Conservation (phyloP, 768 basidiomycete species). For the Fibroporia radiculosa region DNA sequence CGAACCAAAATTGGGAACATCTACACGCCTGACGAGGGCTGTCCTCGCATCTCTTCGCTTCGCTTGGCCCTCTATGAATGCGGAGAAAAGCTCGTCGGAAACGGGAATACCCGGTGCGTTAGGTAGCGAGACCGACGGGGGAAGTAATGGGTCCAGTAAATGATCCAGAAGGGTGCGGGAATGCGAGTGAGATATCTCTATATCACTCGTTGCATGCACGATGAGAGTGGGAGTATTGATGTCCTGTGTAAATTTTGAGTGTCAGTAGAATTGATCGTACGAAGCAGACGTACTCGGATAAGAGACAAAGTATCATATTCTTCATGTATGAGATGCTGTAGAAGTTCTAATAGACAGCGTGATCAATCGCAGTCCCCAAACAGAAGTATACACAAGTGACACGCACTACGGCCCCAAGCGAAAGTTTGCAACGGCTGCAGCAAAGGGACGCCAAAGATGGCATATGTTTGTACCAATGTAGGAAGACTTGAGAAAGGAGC, state of each 20-base stretch:
- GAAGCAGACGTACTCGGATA: slow-evolving; percentile 40
- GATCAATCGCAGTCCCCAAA: neutral
- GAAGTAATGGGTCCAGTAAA: slow-evolving; percentile 57
- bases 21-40: slow-evolving; percentile 35
- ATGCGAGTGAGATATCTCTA: slow-evolving; percentile 65
- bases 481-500: slow-evolving; percentile 30
- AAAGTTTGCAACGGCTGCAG: slow-evolving; percentile 61
- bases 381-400: neutral
- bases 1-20: slow-evolving; percentile 41
- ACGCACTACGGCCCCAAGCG: slow-evolving; percentile 56
- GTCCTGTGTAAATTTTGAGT: slow-evolving; percentile 31
- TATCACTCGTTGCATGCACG: slow-evolving; percentile 69
- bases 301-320: slow-evolving; percentile 57
- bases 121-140: slow-evolving; percentile 35
- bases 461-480: slow-evolving; percentile 59
- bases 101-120: slow-evolving; percentile 21
- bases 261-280: neutral
- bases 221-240: slow-evolving; percentile 65
- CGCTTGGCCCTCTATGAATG: slow-evolving; percentile 31
- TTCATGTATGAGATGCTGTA: slow-evolving; percentile 47
- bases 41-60: slow-evolving; percentile 35
- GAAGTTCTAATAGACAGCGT: slow-evolving; percentile 31
- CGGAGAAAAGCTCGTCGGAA: slow-evolving; percentile 35
- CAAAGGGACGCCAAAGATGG: slow-evolving; percentile 61
- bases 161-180: slow-evolving; percentile 60